Evolutionary conservation across 2,329 filamentous ascomycete species (phyloP), one percentile per base, ranked within the genome.

Genomic region (Myotisia sp.): DNA sequence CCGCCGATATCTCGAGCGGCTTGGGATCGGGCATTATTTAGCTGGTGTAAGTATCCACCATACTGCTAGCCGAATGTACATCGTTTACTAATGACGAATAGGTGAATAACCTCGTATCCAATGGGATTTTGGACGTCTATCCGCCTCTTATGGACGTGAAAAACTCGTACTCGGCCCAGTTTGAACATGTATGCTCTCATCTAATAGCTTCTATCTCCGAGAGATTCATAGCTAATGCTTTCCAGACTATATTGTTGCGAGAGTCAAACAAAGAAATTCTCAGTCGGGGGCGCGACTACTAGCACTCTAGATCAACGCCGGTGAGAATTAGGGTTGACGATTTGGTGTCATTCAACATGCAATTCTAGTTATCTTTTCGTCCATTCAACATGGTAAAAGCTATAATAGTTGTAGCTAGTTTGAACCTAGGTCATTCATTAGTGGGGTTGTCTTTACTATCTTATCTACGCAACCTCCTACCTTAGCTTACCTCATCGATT

Each of bases 161-260:
- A 41, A 73, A 72, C 2, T 75, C 71, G 1, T 76, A 75, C 47
- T 65, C 68, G 4, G 74, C 74, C 6, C 74, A 78, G 44, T 77
- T 71, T 47, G 74, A 78, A 54, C 74, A 70, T 52, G 59, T 63
- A 48, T 37, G 55, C 9, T 10, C 27, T 13, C 17, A 12, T 4
- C 5, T 26, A 5, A 28, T 22, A 13, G 10, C 26, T 26, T 14
- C 26, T 55, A 60, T 37, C 57, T 50, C 20, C 37, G 36, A 31
- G 3, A 28, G 10, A 12, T 29, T 41, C 14, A 26, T 34, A 28
- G 36, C 45, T 27, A 44, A 9, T 9, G 12, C 35, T 42, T 40
- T 14, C 1, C 37, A 68, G 65, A 70, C 67, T 0, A 56, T 69
- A 30, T 37, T 70, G 20, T 48, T 69, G 17, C 54, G 60, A 10